A percentile compares a stretch with the other conserved stretches of the same genome.
Evolutionary conservation across 2,329 filamentous ascomycete genomes (phyloP).

Genomic region (Metarhizium album): DNA sequence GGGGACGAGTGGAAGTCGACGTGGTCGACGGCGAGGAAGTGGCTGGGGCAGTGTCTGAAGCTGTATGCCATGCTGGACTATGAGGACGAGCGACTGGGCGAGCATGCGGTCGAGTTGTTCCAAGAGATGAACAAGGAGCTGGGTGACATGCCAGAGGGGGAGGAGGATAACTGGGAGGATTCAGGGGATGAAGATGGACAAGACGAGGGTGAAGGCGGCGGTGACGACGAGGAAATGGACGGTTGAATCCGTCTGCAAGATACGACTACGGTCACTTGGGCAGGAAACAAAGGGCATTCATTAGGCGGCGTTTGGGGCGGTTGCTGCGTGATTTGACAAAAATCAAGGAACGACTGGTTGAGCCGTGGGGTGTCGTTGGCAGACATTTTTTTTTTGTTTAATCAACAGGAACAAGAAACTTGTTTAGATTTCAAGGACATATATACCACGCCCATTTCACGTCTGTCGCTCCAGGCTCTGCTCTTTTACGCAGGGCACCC

Average conservation of each 20-base stretch:
- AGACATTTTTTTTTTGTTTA: too few species aligned
- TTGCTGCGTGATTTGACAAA: not conserved
- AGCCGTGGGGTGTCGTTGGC: not conserved
- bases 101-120: slow-evolving; percentile 65
- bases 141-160: slow-evolving; percentile 45
- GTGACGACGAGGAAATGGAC: slow-evolving; percentile 50
- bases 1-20: slow-evolving; percentile 47
- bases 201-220: slow-evolving; percentile 35
- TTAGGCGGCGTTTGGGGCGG: slow-evolving; percentile 12
- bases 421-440: not conserved
- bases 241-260: slow-evolving; percentile 13
- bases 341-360: not conserved
- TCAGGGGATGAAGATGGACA: slow-evolving; percentile 43
- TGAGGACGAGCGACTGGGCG: slow-evolving; percentile 68
- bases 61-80: slow-evolving; percentile 75
- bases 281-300: slow-evolving; percentile 8
- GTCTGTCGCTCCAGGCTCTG: not conserved
- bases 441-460: not conserved
- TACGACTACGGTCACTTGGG: too few species aligned
- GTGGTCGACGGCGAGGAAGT: slow-evolving; percentile 67
- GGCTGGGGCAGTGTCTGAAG: slow-evolving; percentile 70
- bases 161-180: slow-evolving; percentile 39
- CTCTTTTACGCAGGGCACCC: not conserved
- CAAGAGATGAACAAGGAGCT: slow-evolving; percentile 52
- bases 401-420: too few species aligned